These are phyloP conservation scores for Iris macrosiphon DNA, from an alignment of 106 monocot genomes.

Conservation along the genomic window DNA sequence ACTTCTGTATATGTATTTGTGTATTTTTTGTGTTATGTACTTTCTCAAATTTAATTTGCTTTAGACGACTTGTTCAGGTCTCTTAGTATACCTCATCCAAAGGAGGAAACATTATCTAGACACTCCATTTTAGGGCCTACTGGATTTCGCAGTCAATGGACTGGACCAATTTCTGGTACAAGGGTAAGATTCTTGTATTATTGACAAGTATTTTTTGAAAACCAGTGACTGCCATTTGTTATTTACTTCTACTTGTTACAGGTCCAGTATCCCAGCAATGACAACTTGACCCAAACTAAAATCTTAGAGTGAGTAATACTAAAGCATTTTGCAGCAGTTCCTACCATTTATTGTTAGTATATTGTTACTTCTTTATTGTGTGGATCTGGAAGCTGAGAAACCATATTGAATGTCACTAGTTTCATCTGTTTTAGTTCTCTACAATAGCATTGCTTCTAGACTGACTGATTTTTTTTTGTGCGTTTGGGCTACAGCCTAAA, in stretches of 20 bases:
- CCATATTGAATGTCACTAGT: neutral
- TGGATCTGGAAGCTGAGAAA: neutral
- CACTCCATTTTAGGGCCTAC: conserved; percentile 87
- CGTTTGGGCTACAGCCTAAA: conserved; percentile 33
- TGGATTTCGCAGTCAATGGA: conserved; percentile 52
- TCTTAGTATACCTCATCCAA: conserved; percentile 54
- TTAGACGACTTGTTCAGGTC: conserved; percentile 18
- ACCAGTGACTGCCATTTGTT: neutral
- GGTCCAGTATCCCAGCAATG: conserved; percentile 82
- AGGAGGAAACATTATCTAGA: conserved; percentile 83
- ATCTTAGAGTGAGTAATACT: conserved; percentile 36
- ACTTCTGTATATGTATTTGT: too few relatives aligned
- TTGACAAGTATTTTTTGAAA: neutral
- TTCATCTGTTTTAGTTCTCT: neutral
- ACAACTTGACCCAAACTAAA: conserved; percentile 35
- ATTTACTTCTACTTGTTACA: conserved; percentile 28
- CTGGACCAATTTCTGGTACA: conserved; percentile 47
- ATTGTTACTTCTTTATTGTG: neutral
- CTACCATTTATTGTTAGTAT: conserved; percentile 1
- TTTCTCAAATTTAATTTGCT: conserved; percentile 8
- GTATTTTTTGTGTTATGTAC: neutral
- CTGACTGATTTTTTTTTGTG: neutral
- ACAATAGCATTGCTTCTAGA: neutral
- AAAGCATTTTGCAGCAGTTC: neutral
- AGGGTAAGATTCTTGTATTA: conserved; percentile 57